These are phyloP conservation scores for Peniophora sp. DNA, from an alignment of 1,284 basidiomycete genomes.

Conservation along the genomic window DNA sequence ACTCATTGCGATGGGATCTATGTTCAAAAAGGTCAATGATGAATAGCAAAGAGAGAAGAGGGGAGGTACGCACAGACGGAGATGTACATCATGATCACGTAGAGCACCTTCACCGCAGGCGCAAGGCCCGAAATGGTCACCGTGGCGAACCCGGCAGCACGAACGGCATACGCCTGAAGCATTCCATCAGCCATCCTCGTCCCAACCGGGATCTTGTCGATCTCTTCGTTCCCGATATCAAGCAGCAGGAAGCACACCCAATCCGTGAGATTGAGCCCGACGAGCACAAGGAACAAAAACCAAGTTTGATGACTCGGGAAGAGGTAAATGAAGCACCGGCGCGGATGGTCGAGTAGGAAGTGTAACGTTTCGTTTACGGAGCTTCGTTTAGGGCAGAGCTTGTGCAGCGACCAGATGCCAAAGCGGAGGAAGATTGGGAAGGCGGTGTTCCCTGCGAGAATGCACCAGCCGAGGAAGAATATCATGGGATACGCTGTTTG, in stretches of 20 bases:
- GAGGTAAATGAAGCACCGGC: conserved; percentile 90
- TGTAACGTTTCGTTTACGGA: conserved; percentile 74
- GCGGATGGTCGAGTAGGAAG: conserved; percentile 94
- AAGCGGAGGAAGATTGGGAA: conserved; percentile 54
- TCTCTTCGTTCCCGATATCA: conserved; percentile 75
- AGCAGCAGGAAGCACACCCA: conserved; percentile 87
- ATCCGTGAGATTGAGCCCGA: conserved; percentile 70
- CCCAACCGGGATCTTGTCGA: conserved; percentile 66
- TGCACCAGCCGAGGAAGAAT: conserved; percentile 56
- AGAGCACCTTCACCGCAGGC: conserved; percentile 70
- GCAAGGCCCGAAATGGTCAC: conserved; percentile 68
- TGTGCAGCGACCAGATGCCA: conserved; percentile 67
- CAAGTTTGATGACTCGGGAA: conserved; percentile 96
- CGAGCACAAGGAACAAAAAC: conserved; percentile 71
- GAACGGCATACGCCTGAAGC: conserved; percentile 73
- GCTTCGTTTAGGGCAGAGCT: conserved; percentile 52
- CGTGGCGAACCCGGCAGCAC: conserved; percentile 83
- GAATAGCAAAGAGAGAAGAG: conserved; percentile 15
- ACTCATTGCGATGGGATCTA: conserved; percentile 24
- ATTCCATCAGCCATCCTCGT: conserved; percentile 59
- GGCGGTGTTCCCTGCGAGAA: conserved; percentile 88
- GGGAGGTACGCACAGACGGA: conserved; percentile 50
- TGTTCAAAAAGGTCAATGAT: neutral
- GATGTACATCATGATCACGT: conserved; percentile 86
- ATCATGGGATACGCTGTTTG: conserved; percentile 82